Conservation (phyloP, 441 rosid species). For the Syzygium syzygioides region DNA sequence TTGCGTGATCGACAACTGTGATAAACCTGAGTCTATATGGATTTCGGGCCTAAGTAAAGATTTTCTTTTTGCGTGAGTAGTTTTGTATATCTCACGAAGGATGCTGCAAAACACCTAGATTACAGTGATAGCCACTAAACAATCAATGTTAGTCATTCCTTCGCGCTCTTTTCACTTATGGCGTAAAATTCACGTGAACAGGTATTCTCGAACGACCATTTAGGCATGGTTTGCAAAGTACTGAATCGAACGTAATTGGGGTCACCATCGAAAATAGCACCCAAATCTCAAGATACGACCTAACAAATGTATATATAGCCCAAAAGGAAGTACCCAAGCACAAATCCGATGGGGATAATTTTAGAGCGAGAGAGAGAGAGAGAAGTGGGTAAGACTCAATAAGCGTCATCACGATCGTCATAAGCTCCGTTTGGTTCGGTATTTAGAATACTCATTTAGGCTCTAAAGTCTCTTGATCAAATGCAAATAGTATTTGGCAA, state of each 20-base stretch:
- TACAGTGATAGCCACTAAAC: rapidly evolving
- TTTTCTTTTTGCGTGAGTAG: neutral
- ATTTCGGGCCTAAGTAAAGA: neutral
- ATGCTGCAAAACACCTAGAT: neutral
- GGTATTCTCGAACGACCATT: neutral
- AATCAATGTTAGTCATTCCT: neutral
- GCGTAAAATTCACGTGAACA: too few species aligned
- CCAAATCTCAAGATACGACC: neutral
- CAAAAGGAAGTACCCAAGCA: neutral
- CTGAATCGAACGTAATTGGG: neutral
- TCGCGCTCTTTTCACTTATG: neutral
- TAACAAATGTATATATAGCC: neutral
- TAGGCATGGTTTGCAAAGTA: neutral
- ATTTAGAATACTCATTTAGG: too few species aligned
- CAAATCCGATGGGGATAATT: neutral
- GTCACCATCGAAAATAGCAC: neutral
- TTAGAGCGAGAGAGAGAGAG: neutral
- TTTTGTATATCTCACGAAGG: neutral
- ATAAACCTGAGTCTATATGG: neutral
- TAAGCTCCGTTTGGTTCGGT: too few species aligned
- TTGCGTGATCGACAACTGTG: rapidly evolving
- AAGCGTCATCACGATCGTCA: too few species aligned
- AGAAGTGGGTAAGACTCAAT: too few species aligned
- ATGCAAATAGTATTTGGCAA: too few species aligned
- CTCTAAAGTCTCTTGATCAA: too few species aligned